Base-by-base conservation (phyloP, 768 basidiomycete genomes). In the Lepiota brunneoincarnata region DNA sequence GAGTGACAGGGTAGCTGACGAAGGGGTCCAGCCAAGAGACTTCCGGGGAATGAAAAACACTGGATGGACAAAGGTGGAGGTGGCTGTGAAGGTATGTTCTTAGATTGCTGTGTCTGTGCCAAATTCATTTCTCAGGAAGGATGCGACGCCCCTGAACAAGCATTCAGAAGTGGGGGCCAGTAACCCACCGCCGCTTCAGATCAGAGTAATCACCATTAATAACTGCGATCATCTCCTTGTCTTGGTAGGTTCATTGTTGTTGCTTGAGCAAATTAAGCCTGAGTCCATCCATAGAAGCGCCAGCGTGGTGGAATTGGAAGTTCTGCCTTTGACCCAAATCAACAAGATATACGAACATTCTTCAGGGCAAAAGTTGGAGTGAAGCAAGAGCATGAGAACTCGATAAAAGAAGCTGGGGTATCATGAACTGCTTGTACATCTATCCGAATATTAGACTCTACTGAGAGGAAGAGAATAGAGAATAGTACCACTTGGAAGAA, bases 281-380 rank as follows among this genome's bases (percentile, higher is more conserved):
- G 49, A 48, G 56, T 21, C 15, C 50, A 4, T 35, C 31, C 54
- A 38, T 47, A 72, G 70, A 64, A 65, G 48, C 82, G 91, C 3
- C 91, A 93, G 66, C 81, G 77, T 55, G 89, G 89, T 2, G 90
- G 92, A 1, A 86, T 91, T 42, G 86, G 89, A 5, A 84, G 81
- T 43, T 65, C 78, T 11, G 80, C 85, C 1, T 78, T 86, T 63
- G 91, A 94, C 63, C 82, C 84, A 26, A 81, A 81, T 55, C 91
- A 95, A 65, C 75, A 79, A 58, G 83, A 87, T 63, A 87, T 94
- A 42, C 78, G 88, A 18, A 75, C 78, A 2, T 93, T 91, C 74
- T 89, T 93, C 59, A 78, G 36, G 75, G 78, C 55, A 58, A 47
- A 36, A 38, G 24, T 31, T 28, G 49, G 39, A 37, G 51, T 49